Conservation (phyloP, 2,329 filamentous ascomycete species). For the Penicillium paneum region DNA sequence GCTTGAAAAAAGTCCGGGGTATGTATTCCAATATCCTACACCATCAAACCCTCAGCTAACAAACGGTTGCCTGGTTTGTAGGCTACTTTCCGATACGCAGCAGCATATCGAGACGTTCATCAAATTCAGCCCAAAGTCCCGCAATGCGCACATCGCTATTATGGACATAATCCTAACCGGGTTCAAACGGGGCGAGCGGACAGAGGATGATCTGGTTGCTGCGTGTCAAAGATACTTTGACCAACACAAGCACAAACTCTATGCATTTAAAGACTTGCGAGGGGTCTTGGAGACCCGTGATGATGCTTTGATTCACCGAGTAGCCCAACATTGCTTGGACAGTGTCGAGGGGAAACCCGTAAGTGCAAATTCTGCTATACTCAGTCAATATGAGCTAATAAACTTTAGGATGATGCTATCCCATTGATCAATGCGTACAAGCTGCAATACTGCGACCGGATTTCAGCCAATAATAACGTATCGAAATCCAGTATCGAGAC, state of each 20-base stretch:
- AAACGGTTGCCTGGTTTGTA: constrained; percentile 14
- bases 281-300: constrained; percentile 32
- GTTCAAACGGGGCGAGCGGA: constrained; percentile 26
- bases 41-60: background rate
- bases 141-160: constrained; percentile 42
- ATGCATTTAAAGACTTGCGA: constrained; percentile 46
- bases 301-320: constrained; percentile 13
- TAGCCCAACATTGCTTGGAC: constrained; percentile 5
- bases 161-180: constrained; percentile 31
- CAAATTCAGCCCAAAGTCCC: constrained; percentile 36
- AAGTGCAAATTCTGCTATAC: constrained; percentile 6
- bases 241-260: constrained; percentile 41
- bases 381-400: constrained; percentile 5
- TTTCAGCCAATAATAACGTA: constrained; percentile 31
- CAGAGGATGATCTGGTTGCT: constrained; percentile 33
- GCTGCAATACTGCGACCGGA: constrained; percentile 41
- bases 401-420: constrained; percentile 24
- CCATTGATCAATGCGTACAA: constrained; percentile 44
- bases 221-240: constrained; percentile 43
- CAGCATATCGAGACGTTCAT: constrained; percentile 38
- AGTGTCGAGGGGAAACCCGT: constrained; percentile 24
- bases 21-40: constrained; percentile 16
- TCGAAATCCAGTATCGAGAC: constrained; percentile 32
- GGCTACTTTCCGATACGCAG: constrained; percentile 30
- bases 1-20: constrained; percentile 32